Evolutionary conservation across 192 early-diverging fungal genomes (phyloP).

Genomic region (Mortierella hygrophila): DNA sequence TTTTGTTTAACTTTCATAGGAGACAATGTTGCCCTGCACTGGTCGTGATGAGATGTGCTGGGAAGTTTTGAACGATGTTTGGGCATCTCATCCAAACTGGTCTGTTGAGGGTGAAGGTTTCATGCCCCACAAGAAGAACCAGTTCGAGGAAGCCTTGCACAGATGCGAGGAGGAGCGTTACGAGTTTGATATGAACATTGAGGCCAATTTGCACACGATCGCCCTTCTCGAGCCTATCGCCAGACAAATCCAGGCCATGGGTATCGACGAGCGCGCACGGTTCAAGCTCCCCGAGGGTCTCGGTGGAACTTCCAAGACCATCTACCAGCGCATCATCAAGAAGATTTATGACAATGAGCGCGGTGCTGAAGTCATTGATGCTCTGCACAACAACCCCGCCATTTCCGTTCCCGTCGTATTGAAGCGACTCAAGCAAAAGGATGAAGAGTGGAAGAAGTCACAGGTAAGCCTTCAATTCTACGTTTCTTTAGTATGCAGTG

Average conservation of each 20-base stretch:
- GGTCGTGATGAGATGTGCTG: slow-evolving; percentile 93
- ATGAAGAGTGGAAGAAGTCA: slow-evolving; percentile 96
- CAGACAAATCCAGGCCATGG: slow-evolving; percentile 87
- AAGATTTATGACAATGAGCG: slow-evolving; percentile 94
- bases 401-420: slow-evolving; percentile 94
- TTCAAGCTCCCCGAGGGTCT: slow-evolving; percentile 84
- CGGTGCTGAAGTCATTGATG: slow-evolving; percentile 90
- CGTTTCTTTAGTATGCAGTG: neutral
- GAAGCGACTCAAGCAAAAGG: slow-evolving; percentile 96
- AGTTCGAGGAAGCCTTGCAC: slow-evolving; percentile 94
- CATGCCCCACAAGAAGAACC: slow-evolving; percentile 90
- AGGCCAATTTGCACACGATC: slow-evolving; percentile 93
- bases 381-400: slow-evolving; percentile 91
- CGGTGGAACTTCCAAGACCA: slow-evolving; percentile 86
- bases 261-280: slow-evolving; percentile 76
- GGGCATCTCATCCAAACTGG: slow-evolving; percentile 94
- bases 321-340: slow-evolving; percentile 94
- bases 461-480: slow-evolving; percentile 62
- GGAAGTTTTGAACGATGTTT: slow-evolving; percentile 98
- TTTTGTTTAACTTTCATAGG: slow-evolving; percentile 37
- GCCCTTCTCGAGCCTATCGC: slow-evolving; percentile 91
- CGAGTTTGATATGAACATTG: slow-evolving; percentile 98
- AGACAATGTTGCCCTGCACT: slow-evolving; percentile 77
- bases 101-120: slow-evolving; percentile 93
- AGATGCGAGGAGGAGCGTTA: slow-evolving; percentile 93